These are phyloP conservation scores for Anastatica hierochuntica DNA, from an alignment of 345 rosid genomes.

Conservation along the genomic window DNA sequence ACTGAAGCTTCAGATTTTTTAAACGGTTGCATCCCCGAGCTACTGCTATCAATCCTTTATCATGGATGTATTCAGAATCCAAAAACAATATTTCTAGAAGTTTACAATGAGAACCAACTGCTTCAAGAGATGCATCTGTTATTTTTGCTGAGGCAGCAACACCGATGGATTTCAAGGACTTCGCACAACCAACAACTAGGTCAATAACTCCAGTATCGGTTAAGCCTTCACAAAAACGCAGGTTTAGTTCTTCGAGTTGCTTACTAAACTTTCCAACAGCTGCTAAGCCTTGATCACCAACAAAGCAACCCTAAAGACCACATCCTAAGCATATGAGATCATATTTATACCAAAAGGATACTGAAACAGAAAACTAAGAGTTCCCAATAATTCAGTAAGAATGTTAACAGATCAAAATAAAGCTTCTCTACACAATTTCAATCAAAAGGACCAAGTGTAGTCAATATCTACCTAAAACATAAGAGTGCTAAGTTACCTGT, in stretches of 20 bases:
- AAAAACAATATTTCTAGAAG: constrained; percentile 53
- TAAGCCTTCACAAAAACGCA: constrained; percentile 87
- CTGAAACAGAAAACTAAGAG: too few relatives aligned
- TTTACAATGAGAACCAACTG: constrained; percentile 59
- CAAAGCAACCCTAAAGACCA: constrained; percentile 65
- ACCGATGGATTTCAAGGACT: constrained; percentile 61
- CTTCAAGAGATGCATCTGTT: constrained; percentile 60
- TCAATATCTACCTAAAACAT: not conserved
- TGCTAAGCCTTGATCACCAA: constrained; percentile 75
- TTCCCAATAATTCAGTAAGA: too few relatives aligned
- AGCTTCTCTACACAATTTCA: not conserved
- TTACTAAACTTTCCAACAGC: constrained; percentile 64
- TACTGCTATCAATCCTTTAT: constrained; percentile 59
- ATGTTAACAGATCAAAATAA: too few relatives aligned
- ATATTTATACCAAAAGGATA: too few relatives aligned
- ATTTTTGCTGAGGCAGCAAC: constrained; percentile 85
- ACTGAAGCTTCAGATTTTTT: constrained; percentile 70
- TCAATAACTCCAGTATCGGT: constrained; percentile 67
- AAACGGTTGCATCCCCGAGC: constrained; percentile 64
- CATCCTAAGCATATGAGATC: too few relatives aligned
- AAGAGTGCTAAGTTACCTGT: constrained; percentile 38
- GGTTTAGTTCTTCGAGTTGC: constrained; percentile 61
- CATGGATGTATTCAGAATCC: constrained; percentile 73
- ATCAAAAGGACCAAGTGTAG: not conserved
- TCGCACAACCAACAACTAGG: constrained; percentile 51